A percentile compares a stretch with the other conserved stretches of the same genome.
Conservation (phyloP, 495 filamentous ascomycete genomes). For the Neurospora sp. region DNA sequence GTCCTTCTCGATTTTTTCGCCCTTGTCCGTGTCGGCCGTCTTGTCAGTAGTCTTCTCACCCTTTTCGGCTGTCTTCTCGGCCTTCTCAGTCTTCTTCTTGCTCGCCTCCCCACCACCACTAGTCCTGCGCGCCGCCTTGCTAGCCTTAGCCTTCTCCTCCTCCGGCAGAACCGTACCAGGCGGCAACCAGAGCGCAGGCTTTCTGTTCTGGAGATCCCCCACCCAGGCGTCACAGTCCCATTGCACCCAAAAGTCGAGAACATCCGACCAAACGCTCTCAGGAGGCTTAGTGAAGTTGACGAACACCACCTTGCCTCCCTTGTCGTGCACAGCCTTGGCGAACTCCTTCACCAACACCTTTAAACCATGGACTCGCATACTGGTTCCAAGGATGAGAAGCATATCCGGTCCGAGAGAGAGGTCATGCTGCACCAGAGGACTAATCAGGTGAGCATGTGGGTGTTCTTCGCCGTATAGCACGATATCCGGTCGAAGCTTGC, state of each 20-base stretch:
- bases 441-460: constrained; percentile 53
- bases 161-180: constrained; percentile 26
- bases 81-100: constrained; percentile 18
- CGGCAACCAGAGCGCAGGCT: constrained; percentile 46
- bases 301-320: constrained; percentile 55
- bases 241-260: constrained; percentile 59
- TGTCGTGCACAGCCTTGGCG: constrained; percentile 57
- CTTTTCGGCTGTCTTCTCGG: constrained; percentile 5
- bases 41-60: background rate
- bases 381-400: constrained; percentile 58
- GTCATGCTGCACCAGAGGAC: constrained; percentile 52
- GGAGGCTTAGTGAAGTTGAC: constrained; percentile 59
- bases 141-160: constrained; percentile 20
- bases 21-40: background rate
- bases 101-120: constrained; percentile 15
- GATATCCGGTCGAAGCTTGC: constrained; percentile 55
- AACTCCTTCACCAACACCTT: constrained; percentile 60
- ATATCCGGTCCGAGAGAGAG: constrained; percentile 51
- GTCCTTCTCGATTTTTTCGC: constrained; percentile 6
- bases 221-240: constrained; percentile 71
- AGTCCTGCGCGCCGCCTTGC: constrained; percentile 17
- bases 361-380: constrained; percentile 57
- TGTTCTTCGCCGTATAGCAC: constrained; percentile 65
- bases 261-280: constrained; percentile 56
- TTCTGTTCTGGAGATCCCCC: constrained; percentile 42